phyloP scores from a whole-genome alignment of 2,329 filamentous ascomycete species.

The Ilyonectria robusta region DNA sequence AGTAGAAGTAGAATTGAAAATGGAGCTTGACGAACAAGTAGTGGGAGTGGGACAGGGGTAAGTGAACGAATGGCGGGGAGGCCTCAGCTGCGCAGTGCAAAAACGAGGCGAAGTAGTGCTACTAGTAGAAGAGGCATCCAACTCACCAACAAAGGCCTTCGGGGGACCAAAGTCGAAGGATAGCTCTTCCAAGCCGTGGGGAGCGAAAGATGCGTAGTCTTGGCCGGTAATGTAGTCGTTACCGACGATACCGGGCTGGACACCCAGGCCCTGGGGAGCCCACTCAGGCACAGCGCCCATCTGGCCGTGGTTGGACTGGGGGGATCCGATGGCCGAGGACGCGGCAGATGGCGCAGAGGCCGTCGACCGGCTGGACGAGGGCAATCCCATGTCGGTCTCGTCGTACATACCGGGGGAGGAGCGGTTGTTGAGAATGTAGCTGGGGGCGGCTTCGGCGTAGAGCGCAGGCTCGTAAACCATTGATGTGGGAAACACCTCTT shows the following conservation, averaged over 20 bases:
- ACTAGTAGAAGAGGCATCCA: slow-evolving; percentile 40
- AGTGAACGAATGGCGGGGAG: slow-evolving; percentile 28
- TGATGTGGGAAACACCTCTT: slow-evolving; percentile 51
- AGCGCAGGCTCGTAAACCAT: slow-evolving; percentile 63
- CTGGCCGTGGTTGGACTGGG: slow-evolving; percentile 73
- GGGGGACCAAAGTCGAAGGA: slow-evolving; percentile 63
- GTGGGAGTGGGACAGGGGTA: slow-evolving; percentile 18
- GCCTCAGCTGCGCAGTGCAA: slow-evolving; percentile 29
- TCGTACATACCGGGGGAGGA: slow-evolving; percentile 67
- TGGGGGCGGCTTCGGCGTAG: slow-evolving; percentile 60
- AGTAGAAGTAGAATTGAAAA: slow-evolving; percentile 42
- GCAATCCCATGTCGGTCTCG: slow-evolving; percentile 64
- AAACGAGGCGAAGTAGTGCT: slow-evolving; percentile 23
- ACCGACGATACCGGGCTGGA: slow-evolving; percentile 75
- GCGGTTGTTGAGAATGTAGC: slow-evolving; percentile 62
- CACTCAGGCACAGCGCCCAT: slow-evolving; percentile 72
- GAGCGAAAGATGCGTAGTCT: slow-evolving; percentile 69
- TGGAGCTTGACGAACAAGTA: slow-evolving; percentile 9
- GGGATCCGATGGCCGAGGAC: slow-evolving; percentile 78
- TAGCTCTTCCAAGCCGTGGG: slow-evolving; percentile 65
- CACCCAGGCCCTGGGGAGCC: slow-evolving; percentile 67
- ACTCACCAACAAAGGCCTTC: slow-evolving; percentile 73
- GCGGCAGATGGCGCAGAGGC: slow-evolving; percentile 74
- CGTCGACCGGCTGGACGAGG: slow-evolving; percentile 72
- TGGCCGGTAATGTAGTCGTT: slow-evolving; percentile 67